Conservation (phyloP, 768 basidiomycete species). For the Pleurotus sapidus region DNA sequence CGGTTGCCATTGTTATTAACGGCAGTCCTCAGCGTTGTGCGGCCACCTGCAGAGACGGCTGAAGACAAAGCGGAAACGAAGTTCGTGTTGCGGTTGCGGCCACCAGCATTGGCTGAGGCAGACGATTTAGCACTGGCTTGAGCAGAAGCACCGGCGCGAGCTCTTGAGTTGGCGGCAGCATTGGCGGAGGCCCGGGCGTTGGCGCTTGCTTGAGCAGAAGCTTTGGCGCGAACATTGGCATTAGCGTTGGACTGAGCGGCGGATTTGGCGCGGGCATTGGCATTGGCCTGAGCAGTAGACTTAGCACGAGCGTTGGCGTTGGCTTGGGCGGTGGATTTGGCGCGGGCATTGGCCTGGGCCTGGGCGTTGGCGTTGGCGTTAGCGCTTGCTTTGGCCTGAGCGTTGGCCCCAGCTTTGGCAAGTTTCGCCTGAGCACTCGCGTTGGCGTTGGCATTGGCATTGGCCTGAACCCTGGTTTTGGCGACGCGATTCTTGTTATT, state of each 20-base stretch:
- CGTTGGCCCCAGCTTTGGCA: background rate
- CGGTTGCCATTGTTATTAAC: slow-evolving; percentile 1
- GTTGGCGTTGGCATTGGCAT: background rate
- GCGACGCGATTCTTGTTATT: background rate
- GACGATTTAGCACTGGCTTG: too few relatives aligned
- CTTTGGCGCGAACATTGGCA: background rate
- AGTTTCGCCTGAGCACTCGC: background rate
- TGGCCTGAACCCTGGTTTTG: background rate
- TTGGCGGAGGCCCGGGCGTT: background rate
- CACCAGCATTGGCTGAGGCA: background rate
- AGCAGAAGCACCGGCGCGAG: too few relatives aligned
- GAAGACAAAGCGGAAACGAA: background rate
- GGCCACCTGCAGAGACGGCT: background rate
- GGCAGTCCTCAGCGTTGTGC: slow-evolving; percentile 1
- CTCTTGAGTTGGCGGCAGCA: too few relatives aligned
- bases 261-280: background rate
- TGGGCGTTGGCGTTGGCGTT: too few relatives aligned
- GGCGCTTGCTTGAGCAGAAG: background rate
- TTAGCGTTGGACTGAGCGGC: background rate
- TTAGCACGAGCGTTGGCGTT: background rate
- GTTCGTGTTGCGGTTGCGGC: slow-evolving; percentile 5
- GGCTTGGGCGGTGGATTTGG: background rate
- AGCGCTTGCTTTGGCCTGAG: too few relatives aligned
- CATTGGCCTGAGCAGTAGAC: background rate
- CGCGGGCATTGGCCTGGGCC: too few relatives aligned